Conservation (phyloP, 345 rosid species). For the Bruguiera parviflora region DNA sequence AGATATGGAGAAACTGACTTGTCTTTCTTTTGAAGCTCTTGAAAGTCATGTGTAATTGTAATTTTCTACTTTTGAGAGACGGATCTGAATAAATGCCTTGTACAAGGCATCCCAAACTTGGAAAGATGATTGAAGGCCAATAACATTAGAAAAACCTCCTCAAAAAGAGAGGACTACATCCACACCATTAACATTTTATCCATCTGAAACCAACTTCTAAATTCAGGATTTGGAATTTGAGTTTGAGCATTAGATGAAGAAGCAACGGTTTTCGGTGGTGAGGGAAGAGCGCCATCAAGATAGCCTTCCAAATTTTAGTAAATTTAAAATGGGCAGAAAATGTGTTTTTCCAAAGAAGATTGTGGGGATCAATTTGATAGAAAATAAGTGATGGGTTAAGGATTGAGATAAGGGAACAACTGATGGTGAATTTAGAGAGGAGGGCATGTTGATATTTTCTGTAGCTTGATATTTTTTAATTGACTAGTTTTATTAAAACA, state of each 20-base stretch:
- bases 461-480: too few species aligned
- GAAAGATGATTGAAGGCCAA: neutral
- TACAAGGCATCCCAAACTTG: neutral
- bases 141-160: neutral
- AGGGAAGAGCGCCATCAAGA: neutral
- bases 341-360: too few species aligned
- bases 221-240: neutral
- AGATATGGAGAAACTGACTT: neutral
- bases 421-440: too few species aligned
- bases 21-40: neutral
- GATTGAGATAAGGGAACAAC: too few species aligned
- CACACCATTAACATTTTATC: neutral
- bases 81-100: neutral
- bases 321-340: too few species aligned
- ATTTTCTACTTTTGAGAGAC: neutral
- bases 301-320: too few species aligned
- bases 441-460: too few species aligned
- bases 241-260: neutral
- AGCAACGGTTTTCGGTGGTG: neutral
- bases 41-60: neutral
- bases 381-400: too few species aligned
- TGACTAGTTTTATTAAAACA: too few species aligned
- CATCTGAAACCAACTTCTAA: neutral
- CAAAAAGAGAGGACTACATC: neutral
- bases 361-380: too few species aligned